These are phyloP conservation scores for Beauveria sp. DNA, from an alignment of 2,329 filamentous ascomycete species.

Conservation along the genomic window DNA sequence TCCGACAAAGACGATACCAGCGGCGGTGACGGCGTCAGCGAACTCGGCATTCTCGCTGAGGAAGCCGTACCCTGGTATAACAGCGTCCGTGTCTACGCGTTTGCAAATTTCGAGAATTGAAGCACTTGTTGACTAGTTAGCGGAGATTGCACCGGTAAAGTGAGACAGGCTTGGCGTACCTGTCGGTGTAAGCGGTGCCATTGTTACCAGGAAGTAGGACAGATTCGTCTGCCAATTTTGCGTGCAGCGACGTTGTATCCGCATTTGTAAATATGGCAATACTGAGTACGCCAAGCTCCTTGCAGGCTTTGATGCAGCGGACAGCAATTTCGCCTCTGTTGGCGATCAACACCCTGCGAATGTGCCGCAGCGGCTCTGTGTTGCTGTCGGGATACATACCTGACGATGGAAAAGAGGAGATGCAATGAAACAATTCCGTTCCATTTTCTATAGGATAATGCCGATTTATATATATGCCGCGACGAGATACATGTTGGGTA, in stretches of 20 bases:
- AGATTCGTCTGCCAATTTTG: slow-evolving; percentile 44
- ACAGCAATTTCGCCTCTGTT: slow-evolving; percentile 53
- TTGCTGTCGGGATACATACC: slow-evolving; percentile 29
- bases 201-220: slow-evolving; percentile 24
- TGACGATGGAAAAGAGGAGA: not conserved
- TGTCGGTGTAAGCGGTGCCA: slow-evolving; percentile 14
- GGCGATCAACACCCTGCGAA: slow-evolving; percentile 39
- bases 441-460: no score
- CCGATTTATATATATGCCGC: not conserved
- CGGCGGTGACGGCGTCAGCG: slow-evolving; percentile 40
- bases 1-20: slow-evolving; percentile 50
- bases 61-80: slow-evolving; percentile 60
- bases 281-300: slow-evolving; percentile 37
- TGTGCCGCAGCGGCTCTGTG: not conserved
- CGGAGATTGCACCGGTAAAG: no score
- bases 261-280: slow-evolving; percentile 50
- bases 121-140: not conserved
- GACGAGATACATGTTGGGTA: not conserved
- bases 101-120: slow-evolving; percentile 28
- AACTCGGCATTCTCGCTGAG: slow-evolving; percentile 56
- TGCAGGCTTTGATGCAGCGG: slow-evolving; percentile 39
- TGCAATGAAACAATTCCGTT: not conserved
- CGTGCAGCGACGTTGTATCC: slow-evolving; percentile 47
- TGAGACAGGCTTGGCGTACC: not conserved
- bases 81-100: slow-evolving; percentile 39